Percentiles rank a stretch among this genome's conserved stretches.
Conservation (phyloP, 1,139 yeast genomes). For the Lodderomyces parapsilosis region DNA sequence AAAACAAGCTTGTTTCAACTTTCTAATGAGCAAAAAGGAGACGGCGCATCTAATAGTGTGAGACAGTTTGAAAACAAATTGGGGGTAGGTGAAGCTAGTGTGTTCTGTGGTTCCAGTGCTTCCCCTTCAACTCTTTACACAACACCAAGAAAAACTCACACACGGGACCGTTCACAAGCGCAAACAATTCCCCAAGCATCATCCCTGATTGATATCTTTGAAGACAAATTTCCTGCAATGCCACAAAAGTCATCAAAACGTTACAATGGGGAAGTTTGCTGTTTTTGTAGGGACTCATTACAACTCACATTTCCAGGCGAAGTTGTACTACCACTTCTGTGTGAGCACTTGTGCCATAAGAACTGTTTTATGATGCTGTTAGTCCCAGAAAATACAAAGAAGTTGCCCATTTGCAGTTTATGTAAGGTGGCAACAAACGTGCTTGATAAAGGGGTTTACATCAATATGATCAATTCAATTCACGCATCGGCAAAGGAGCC, state of each 20-base stretch:
- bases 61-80: too few relatives aligned
- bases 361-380: slow-evolving; percentile 23
- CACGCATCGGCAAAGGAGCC: neutral
- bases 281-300: slow-evolving; percentile 29
- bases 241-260: slow-evolving; percentile 5
- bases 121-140: too few relatives aligned
- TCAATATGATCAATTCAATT: slow-evolving; percentile 4
- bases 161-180: neutral
- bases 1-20: neutral
- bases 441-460: slow-evolving; percentile 7
- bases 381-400: slow-evolving; percentile 10
- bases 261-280: slow-evolving; percentile 18
- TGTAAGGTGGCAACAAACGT: slow-evolving; percentile 13
- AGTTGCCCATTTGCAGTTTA: slow-evolving; percentile 19
- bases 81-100: too few relatives aligned
- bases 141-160: too few relatives aligned
- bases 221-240: neutral
- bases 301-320: slow-evolving; percentile 20
- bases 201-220: neutral
- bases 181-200: neutral
- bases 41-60: neutral
- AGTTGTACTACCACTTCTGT: slow-evolving; percentile 23
- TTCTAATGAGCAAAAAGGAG: neutral
- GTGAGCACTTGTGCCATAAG: slow-evolving; percentile 30
- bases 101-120: too few relatives aligned